Evolutionary conservation across 1,284 basidiomycete genomes (phyloP), one percentile per base, ranked within the genome.

Genomic region (Porogramme epimiltina): DNA sequence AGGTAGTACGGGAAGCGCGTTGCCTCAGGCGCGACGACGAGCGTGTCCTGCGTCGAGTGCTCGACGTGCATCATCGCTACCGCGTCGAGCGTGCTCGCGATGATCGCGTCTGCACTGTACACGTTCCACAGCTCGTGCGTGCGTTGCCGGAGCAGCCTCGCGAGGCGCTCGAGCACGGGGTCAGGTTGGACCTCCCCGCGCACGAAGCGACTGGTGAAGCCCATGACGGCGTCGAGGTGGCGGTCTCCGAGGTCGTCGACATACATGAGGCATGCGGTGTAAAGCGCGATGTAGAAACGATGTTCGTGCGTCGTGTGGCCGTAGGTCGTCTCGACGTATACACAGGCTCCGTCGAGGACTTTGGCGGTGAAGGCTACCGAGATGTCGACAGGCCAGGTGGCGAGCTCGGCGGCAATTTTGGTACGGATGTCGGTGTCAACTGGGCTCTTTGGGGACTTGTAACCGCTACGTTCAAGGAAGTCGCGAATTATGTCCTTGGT

Each of bases 21-120:
- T 13, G 57, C 57, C n/a, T 36, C 19, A 2, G 54, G 52, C 40
- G 44, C 46, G 20, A 56, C 41, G 3, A 33, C 34, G 49, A 56
- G 49, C 16, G 8, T 18, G 0, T 37, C 42, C n/a, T 42, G 37
- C n/a, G 50, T 54, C 22, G 47, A 49, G 36, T 40, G 38, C 54
- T 59, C 58, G 42, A 59, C 42, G 31, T 59, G 48, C 52, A 52
- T 54, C 13, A 51, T 52, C 16, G 52, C 40, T 2, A 59, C 45
- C 11, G 54, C 49, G 39, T 59, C 52, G 5, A 59, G 37, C 1
- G 58, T 59, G 11, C 54, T 52, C 4, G 54, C 40, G 39, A 59
- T 28, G 52, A 59, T 54, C 3, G 47, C 43, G 40, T 59, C 54
- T 3, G 58, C 58, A 2, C 54, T 50, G 26, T 54, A 51, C 16